A percentile compares a stretch with the other conserved stretches of the same genome.
phyloP scores from a whole-genome alignment of 2,329 filamentous ascomycete genomes.

The Aspergillus versicolor region DNA sequence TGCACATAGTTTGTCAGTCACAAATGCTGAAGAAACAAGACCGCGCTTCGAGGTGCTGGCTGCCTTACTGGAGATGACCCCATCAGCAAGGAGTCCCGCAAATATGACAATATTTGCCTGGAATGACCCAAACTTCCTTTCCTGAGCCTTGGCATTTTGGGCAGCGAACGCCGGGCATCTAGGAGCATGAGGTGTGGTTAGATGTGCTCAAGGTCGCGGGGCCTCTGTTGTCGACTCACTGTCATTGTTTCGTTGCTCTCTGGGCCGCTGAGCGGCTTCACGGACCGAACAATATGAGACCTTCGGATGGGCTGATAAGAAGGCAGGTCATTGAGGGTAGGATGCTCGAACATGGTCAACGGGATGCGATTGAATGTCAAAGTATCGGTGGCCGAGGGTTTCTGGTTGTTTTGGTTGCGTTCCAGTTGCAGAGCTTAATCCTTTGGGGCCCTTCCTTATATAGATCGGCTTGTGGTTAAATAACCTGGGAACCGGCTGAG shows the following conservation, averaged over 20 bases:
- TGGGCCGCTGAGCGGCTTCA: not conserved
- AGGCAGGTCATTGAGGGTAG: not conserved
- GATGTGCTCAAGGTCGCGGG: not conserved
- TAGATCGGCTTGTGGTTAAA: constrained; percentile 11
- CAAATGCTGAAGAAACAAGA: not conserved
- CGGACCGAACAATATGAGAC: not conserved
- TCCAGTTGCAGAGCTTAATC: constrained; percentile 17
- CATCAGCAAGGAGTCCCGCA: constrained; percentile 37
- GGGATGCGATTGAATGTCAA: constrained; percentile 3
- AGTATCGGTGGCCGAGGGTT: constrained; percentile 2
- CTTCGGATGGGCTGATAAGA: constrained; percentile 6
- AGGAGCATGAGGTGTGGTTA: not conserved
- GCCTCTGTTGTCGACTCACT: constrained; percentile 5
- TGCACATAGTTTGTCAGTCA: not conserved
- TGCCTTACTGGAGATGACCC: not conserved
- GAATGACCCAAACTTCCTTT: constrained; percentile 46
- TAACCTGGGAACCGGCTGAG: constrained; percentile 7
- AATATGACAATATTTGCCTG: constrained; percentile 46
- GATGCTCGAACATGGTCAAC: constrained; percentile 9
- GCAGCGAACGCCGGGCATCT: constrained; percentile 49
- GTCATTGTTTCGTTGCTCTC: constrained; percentile 11
- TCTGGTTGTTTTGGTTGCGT: constrained; percentile 11
- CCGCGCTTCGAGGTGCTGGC: not conserved
- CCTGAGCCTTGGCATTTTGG: constrained; percentile 37
- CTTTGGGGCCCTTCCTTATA: constrained; percentile 18